Percentiles rank a stretch among this genome's conserved stretches.
Evolutionary conservation across 257 asterid species (phyloP).

Genomic region (Nicotiana noctiflora): DNA sequence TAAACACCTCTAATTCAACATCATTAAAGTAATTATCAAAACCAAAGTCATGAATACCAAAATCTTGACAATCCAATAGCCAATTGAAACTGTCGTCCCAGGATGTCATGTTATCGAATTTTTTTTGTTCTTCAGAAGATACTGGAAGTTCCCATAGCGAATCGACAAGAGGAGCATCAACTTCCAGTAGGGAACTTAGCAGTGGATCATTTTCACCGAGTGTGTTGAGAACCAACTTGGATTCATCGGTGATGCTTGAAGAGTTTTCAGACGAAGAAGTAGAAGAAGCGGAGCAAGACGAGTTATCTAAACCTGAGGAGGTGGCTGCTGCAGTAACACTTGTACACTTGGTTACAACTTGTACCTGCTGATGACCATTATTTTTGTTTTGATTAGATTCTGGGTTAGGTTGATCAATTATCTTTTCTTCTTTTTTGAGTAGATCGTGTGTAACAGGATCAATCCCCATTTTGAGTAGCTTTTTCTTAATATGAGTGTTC

Average conservation of each 20-base stretch:
- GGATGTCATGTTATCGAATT: slow-evolving; percentile 8
- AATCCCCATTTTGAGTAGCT: slow-evolving; percentile 81
- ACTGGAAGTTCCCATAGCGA: slow-evolving; percentile 40
- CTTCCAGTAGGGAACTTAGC: slow-evolving; percentile 42
- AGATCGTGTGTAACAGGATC: slow-evolving; percentile 88
- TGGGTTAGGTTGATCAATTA: slow-evolving; percentile 11
- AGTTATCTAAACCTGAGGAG: neutral
- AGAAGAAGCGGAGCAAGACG: slow-evolving; percentile 29
- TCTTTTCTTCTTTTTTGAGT: slow-evolving; percentile 29
- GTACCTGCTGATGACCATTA: slow-evolving; percentile 6
- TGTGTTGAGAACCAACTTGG: slow-evolving; percentile 18
- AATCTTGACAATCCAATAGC: slow-evolving; percentile 73
- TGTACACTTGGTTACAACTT: slow-evolving; percentile 19
- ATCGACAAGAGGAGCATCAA: slow-evolving; percentile 25
- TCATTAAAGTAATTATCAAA: slow-evolving; percentile 25
- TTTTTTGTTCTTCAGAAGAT: neutral
- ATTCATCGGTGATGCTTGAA: slow-evolving; percentile 35
- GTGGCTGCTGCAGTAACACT: neutral
- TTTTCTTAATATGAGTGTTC: slow-evolving; percentile 94
- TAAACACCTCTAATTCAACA: slow-evolving; percentile 27
- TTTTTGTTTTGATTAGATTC: slow-evolving; percentile 16
- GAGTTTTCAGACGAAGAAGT: slow-evolving; percentile 44
- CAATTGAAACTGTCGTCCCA: slow-evolving; percentile 54
- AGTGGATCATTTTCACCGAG: slow-evolving; percentile 41
- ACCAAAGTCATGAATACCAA: slow-evolving; percentile 73